Base-by-base conservation (phyloP, 2,329 filamentous ascomycete species). In the Paecilomyces formosus region DNA sequence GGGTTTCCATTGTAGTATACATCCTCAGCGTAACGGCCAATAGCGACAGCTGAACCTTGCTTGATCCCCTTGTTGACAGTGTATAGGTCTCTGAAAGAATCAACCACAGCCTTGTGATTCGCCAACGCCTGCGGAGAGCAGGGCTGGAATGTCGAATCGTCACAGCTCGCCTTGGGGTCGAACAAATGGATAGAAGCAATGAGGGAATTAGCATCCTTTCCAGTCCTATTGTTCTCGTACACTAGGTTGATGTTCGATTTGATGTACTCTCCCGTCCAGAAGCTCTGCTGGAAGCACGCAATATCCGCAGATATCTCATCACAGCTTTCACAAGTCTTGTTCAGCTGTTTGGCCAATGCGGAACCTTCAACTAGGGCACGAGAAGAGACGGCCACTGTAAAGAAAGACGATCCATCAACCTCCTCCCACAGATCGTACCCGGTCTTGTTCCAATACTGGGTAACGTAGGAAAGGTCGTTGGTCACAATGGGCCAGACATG, bases 341-440 rank as follows among this genome's bases (percentile, higher is more conserved):
- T 85, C 5, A 93, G 79, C 21, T 78, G 76, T n/a, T 74, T 72
- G 3, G 90, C 89, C 15, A 94, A 79, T 2, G 80, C 78, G 57
- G 79, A 83, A 5, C 90, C 90, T 73, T 75, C 68, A 1, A 80
- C 72, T 61, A 81, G 68, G 66, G 85, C 81, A 64, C 89, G 84
- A 69, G 93, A 85, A 60, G 89, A 85, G 49, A 82, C 81, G 2
- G 85, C 83, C 31, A 86, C 76, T 1, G 90, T 94, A 74, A 93
- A 95, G 78, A 92, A 94, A 0, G 88, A 92, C 22, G 84, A 86
- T 49, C 89, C 88, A 24, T 79, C 77, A 13, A 92, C 84, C 71
- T 94, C 90, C 70, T 94, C 90, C 90, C 90, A 94, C 2, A 95
- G 80, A 70, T 95, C 90, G 66, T 85, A 94, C 4, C 79, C 80